Base-by-base conservation (phyloP, 352 stramenopile genomes). In the Globisporangium canariense region DNA sequence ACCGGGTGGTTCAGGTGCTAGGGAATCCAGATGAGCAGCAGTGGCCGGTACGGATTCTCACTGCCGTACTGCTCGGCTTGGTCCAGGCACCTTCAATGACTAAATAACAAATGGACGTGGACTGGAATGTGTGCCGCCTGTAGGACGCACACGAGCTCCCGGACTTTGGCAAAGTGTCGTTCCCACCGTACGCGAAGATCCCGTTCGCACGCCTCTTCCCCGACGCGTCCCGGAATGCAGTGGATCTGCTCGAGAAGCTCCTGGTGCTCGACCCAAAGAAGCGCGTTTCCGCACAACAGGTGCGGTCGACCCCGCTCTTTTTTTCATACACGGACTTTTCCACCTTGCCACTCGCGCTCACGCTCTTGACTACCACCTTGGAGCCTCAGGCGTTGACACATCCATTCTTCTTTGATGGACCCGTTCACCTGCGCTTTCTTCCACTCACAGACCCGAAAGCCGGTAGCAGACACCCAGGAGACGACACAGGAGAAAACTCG, bases 161-260 rank as follows among this genome's bases (percentile, higher is more conserved):
- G 0, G 86, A 94, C 65, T 90, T 81, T 56, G 64, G 67, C 74
- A 92, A 94, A 62, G 78, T 94, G 28, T 71, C 66, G 30, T 90
- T 92, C 59, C 83, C 83, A 11, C 54, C 66, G 16, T 92, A 88
- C 61, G 47, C 67, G 11, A 70, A 77, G 1, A 72, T 91, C 14
- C 60, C 68, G 14, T 67, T 88, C 47, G 30, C 30, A 5, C 68
- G 69, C 5, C 20, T 92, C 1, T 85, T 92, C 38, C 80, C 73
- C 1, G 79, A 92, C 34, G 75, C 68, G 6, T 62, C 73, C 1
- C 18, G 36, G 14, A 62, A 69, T 2, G 83, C 69, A 10, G 69
- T 90, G 30, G 79, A 91, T 69, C 54, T 93, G 20, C 64, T 91
- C 22, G 73, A 67, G 49, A 66, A 71, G 41, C 38, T 86, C 32